These are phyloP conservation scores for Cyberlindnera maritima DNA, from an alignment of 805 yeast genomes.

Conservation along the genomic window DNA sequence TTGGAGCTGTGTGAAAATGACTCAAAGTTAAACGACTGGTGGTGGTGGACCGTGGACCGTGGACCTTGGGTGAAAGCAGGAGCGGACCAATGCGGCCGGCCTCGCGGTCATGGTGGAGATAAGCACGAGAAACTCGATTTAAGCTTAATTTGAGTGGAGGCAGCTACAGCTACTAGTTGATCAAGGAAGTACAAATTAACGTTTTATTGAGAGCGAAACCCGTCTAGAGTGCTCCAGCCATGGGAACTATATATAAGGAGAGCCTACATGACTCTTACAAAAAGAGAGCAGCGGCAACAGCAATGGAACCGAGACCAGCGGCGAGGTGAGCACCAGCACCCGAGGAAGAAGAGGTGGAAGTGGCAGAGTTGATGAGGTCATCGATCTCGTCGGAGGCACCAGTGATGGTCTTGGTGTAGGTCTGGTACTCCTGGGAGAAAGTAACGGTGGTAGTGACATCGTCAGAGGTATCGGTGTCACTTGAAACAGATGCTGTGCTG, in stretches of 20 bases:
- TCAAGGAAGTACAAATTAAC: too few relatives aligned
- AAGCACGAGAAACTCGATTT: too few relatives aligned
- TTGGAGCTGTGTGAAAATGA: too few relatives aligned
- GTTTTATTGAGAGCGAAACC: background rate
- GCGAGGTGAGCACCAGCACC: background rate
- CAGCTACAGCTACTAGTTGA: too few relatives aligned
- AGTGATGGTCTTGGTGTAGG: constrained; percentile 4
- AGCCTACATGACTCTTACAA: background rate
- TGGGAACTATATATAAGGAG: background rate
- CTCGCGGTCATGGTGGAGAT: too few relatives aligned
- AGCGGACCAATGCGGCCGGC: too few relatives aligned
- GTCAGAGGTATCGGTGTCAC: background rate
- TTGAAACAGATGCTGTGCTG: background rate
- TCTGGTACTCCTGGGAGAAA: constrained; percentile 3
- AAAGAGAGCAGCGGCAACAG: background rate
- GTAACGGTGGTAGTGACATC: constrained; percentile 2
- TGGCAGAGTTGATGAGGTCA: background rate
- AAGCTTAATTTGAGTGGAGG: too few relatives aligned
- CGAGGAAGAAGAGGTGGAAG: background rate
- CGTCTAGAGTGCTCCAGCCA: background rate
- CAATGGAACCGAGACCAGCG: background rate
- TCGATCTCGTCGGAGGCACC: background rate
- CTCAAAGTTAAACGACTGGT: too few relatives aligned
- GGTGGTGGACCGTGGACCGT: too few relatives aligned
- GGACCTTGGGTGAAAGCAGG: too few relatives aligned